These are phyloP conservation scores for Pseudogymnoascus sp. DNA, from an alignment of 2,329 filamentous ascomycete species.

Conservation along the genomic window DNA sequence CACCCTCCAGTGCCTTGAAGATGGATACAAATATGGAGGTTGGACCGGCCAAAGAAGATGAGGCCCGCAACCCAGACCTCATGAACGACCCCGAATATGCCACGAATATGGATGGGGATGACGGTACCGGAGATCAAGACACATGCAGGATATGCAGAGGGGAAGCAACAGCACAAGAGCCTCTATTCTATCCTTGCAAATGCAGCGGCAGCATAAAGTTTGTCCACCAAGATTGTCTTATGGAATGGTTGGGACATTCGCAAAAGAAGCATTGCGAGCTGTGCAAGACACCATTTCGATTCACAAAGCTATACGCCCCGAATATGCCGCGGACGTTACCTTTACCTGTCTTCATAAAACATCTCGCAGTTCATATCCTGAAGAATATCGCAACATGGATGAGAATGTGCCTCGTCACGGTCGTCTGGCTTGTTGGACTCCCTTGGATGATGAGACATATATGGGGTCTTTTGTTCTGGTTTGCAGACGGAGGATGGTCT, in stretches of 20 bases:
- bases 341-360: constrained; percentile 69
- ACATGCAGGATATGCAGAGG: constrained; percentile 97
- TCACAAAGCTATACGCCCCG: constrained; percentile 94
- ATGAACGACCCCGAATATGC: constrained; percentile 51
- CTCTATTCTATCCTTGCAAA: constrained; percentile 95
- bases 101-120: constrained; percentile 28
- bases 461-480: constrained; percentile 92
- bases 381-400: constrained; percentile 70
- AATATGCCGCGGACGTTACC: constrained; percentile 86
- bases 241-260: constrained; percentile 98
- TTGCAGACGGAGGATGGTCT: constrained; percentile 30
- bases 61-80: constrained; percentile 36
- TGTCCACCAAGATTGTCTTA: constrained; percentile 94
- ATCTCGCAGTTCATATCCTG: constrained; percentile 66
- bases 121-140: constrained; percentile 42
- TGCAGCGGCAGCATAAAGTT: constrained; percentile 98
- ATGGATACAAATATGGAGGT: background rate
- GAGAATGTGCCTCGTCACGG: constrained; percentile 67
- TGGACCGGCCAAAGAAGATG: background rate
- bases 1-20: background rate
- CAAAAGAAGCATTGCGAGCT: constrained; percentile 99
- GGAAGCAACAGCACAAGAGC: constrained; percentile 74
- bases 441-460: constrained; percentile 86
- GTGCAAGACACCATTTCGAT: constrained; percentile 96
- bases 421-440: constrained; percentile 82